Base-by-base conservation (phyloP, 2,329 filamentous ascomycete species). In the Nemania abortiva region DNA sequence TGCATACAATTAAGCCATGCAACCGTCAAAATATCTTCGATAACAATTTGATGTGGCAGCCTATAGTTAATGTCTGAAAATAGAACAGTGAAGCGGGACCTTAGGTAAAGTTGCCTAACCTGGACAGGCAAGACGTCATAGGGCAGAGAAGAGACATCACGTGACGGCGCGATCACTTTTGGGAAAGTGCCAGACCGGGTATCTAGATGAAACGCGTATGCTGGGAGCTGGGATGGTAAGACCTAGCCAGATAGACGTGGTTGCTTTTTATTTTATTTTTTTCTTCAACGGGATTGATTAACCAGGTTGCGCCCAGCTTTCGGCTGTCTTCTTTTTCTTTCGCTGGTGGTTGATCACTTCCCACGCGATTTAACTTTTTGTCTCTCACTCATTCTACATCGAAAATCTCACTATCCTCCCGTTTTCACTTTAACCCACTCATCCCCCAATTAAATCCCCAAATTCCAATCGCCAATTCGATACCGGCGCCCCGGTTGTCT, bases 121-220 rank as follows among this genome's bases (percentile, higher is more conserved):
- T 24, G 9, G 24, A 18, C 45, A 20, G 10, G 5, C 18, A 49
- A 49, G 18, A 22, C 18, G 20, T 20, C 45, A 49, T 22, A 49
- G 3, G 20, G 6, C 18, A 22, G 6, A 49, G 18, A 49, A 20
- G 11, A 49, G 6, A 49, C 18, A 49, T 37, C 53, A 55, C 53
- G 53, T 55, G 53, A 37, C n/a, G 18, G 22, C 29, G 29, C n/a
- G 53, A 37, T 37, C 53, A 37, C 3, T 20, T 34, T 37, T 20
- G 6, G 53, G 27, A 55, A 55, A 55, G 29, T 24, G 53, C 31
- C 22, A 37, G 18, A 42, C 45, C 6, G 20, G 45, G 45, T 49
- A 49, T 2, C 18, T 22, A 55, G 53, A 37, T 37, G 15, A 55
- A 55, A 55, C 53, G 53, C 53, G 53, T 37, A 9, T n/a, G n/a